Evolutionary conservation across 2,329 filamentous ascomycete genomes (phyloP).

Genomic region (Colletotrichum lentis): DNA sequence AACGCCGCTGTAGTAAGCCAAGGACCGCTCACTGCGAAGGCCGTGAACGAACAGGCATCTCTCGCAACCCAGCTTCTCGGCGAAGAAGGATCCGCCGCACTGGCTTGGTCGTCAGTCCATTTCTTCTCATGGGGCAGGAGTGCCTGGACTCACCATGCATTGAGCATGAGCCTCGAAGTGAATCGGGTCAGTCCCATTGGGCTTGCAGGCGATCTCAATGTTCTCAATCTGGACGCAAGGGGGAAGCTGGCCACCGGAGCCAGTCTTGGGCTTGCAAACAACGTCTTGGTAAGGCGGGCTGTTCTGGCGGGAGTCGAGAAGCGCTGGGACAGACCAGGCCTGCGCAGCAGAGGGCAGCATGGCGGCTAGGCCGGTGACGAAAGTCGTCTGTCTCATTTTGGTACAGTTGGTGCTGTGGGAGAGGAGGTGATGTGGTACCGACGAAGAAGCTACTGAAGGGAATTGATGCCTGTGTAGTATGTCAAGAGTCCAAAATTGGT

Average conservation of each 20-base stretch:
- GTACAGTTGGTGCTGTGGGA: neutral
- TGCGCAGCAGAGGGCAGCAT: conserved; percentile 16
- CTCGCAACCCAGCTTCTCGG: conserved; percentile 54
- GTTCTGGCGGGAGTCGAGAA: conserved; percentile 38
- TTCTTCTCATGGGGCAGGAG: neutral
- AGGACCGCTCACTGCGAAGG: conserved; percentile 48
- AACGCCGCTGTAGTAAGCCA: conserved; percentile 47
- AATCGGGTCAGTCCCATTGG: conserved; percentile 43
- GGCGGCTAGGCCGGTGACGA: conserved; percentile 32
- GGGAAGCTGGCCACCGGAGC: conserved; percentile 34
- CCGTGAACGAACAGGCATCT: conserved; percentile 53
- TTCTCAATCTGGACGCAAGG: conserved; percentile 45
- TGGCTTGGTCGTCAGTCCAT: neutral
- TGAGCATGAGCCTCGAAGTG: conserved; percentile 40
- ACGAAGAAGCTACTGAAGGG: conserved; percentile 6
- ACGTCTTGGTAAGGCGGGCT: conserved; percentile 29
- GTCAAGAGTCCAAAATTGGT: conserved; percentile 1
- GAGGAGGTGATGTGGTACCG: neutral
- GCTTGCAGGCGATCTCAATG: conserved; percentile 45
- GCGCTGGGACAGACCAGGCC: conserved; percentile 16
- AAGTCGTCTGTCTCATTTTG: conserved; percentile 30
- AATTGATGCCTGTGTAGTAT: neutral
- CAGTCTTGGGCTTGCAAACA: conserved; percentile 36
- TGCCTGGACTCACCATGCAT: conserved; percentile 25
- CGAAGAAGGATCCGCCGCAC: conserved; percentile 54